A percentile compares a stretch with the other conserved stretches of the same genome.
Conservation (phyloP, 768 basidiomycete genomes). For the Suillus cothurnatus region DNA sequence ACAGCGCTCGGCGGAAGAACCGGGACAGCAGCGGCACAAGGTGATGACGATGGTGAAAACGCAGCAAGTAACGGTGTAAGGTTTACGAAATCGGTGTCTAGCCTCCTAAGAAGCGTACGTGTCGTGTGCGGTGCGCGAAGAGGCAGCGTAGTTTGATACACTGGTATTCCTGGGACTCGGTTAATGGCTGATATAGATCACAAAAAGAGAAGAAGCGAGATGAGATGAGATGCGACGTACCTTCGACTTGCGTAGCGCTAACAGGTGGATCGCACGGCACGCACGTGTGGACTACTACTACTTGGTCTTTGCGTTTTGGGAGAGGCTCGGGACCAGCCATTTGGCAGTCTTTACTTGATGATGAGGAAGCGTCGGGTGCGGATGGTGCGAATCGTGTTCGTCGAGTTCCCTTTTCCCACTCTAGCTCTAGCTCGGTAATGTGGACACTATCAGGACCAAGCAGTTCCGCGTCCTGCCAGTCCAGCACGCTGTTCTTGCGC, state of each 20-base stretch:
- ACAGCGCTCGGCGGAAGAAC: slow-evolving; percentile 46
- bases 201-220: background rate
- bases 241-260: slow-evolving; percentile 70
- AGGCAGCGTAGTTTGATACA: slow-evolving; percentile 70
- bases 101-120: slow-evolving; percentile 57
- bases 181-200: slow-evolving; percentile 13
- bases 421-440: slow-evolving; percentile 44
- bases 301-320: slow-evolving; percentile 18
- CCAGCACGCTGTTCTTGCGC: slow-evolving; percentile 25
- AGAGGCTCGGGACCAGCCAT: background rate
- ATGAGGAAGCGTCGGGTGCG: background rate
- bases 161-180: slow-evolving; percentile 59
- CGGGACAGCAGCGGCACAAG: slow-evolving; percentile 26
- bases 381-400: slow-evolving; percentile 15
- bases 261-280: slow-evolving; percentile 64
- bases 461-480: slow-evolving; percentile 48
- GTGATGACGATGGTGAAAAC: slow-evolving; percentile 24
- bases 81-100: slow-evolving; percentile 81
- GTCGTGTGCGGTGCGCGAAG: slow-evolving; percentile 33
- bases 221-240: slow-evolving; percentile 37
- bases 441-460: slow-evolving; percentile 48
- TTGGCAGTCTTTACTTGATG: slow-evolving; percentile 12
- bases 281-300: slow-evolving; percentile 64
- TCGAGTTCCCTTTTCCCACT: slow-evolving; percentile 26
- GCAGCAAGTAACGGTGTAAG: slow-evolving; percentile 53